Percentiles rank a stretch among this genome's conserved stretches.
Conservation (phyloP, 225 moss, liverwort and hornwort genomes). For the Asterella californica region DNA sequence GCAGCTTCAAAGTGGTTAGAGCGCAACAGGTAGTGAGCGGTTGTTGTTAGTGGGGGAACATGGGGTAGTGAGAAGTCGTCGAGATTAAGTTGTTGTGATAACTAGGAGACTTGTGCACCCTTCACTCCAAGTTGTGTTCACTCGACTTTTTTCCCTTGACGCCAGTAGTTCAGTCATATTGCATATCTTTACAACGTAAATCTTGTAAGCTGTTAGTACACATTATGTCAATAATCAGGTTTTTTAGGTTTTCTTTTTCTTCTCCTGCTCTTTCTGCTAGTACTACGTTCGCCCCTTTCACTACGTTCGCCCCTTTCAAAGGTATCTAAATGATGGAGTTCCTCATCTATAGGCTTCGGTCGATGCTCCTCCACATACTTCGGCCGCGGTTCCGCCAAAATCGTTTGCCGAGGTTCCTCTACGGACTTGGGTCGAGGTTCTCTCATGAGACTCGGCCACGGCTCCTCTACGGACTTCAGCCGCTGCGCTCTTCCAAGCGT, state of each 20-base stretch:
- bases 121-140: too few species aligned
- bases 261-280: background rate
- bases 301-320: constrained; percentile 8
- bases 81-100: background rate
- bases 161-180: background rate
- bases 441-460: background rate
- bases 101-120: too few species aligned
- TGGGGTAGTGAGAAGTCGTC: too few species aligned
- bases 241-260: background rate
- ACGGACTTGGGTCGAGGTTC: background rate
- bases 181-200: constrained; percentile 1
- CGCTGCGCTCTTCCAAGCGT: background rate
- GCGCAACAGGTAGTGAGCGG: too few species aligned
- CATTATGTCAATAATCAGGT: background rate
- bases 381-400: background rate
- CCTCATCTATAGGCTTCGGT: background rate
- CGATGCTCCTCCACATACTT: background rate
- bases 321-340: background rate
- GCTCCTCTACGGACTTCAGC: background rate
- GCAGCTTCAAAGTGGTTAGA: too few species aligned
- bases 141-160: background rate
- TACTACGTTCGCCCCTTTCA: constrained; percentile 1
- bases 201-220: background rate
- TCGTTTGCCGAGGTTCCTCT: background rate
- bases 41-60: too few species aligned